Evolutionary conservation across 148 eudicot species (phyloP), one percentile per base, ranked within the genome.

Genomic region (Chenopodium formosanum): DNA sequence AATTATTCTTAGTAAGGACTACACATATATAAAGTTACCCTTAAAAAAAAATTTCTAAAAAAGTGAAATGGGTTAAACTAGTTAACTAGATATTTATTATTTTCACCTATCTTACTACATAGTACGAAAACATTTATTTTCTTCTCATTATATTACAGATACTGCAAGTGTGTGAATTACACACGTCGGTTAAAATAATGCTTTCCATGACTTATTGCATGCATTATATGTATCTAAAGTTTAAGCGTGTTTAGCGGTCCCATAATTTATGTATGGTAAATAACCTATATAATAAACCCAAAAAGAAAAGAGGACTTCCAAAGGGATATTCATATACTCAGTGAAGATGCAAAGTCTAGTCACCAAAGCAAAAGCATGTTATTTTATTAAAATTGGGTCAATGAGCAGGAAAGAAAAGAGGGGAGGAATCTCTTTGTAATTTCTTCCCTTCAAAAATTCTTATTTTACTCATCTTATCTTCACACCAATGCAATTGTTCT

Each of bases 321-420:
- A 22, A 29, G 48, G 74, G 69, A 80, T 75, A 80, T 84, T 70
- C 75, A 60, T 81, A 78, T 74, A 82, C 74, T 40, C 44, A 40
- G 1, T 50, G 53, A 11, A 50, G 53, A 82, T 74, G 84, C 86
- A 86, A n/a, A n/a, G 70, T 81, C 89, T 83, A 89, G 89, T 88
- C 89, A 88, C 68, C 81, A 85, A 82, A 83, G 89, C 46, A 58
- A 79, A 22, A 75, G 53, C 62, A 70, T 74, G 60, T 47, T 27
- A 11, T 56, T 56, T 37, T n/a, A 40, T 40, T 40, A 5, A 40
- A 71, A 34, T n/a, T 69, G 78, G 70, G 78, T 89, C 86, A 90
- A 79, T 88, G 94, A 68, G 94, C 88, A 37, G 99, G 97, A 87
- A 93, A 91, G 85, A 95, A 95, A 89, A 95, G 99, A 19, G 99